A percentile compares a stretch with the other conserved stretches of the same genome.
Conservation (phyloP, 2,329 filamentous ascomycete genomes). For the Dactylellina drechsleri region DNA sequence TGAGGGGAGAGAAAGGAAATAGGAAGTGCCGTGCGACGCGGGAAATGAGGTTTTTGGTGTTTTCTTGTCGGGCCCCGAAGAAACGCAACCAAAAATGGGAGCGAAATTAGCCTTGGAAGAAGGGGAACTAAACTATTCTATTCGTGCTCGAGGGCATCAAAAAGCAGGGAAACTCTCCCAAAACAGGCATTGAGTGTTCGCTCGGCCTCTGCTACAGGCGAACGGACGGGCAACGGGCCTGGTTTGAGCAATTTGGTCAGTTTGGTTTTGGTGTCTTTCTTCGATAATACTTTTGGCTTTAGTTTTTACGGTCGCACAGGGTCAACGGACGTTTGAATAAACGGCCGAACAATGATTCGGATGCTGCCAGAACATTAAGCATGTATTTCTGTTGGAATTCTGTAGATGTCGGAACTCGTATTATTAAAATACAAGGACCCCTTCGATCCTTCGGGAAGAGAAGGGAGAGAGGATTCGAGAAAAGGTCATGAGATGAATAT, state of each 20-base stretch:
- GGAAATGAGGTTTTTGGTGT: constrained; percentile 45
- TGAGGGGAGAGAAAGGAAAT: constrained; percentile 35
- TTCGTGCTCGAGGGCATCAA: constrained; percentile 10
- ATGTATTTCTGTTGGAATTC: not conserved
- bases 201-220: not conserved
- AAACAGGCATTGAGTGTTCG: constrained; percentile 6
- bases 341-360: not conserved
- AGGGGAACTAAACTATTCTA: constrained; percentile 32
- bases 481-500: not conserved
- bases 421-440: not conserved
- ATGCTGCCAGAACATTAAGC: not conserved
- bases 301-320: not conserved
- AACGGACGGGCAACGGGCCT: too few species aligned
- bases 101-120: constrained; percentile 37
- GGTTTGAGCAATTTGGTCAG: too few species aligned
- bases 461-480: not conserved
- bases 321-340: not conserved
- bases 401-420: not conserved
- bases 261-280: too few species aligned
- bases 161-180: constrained; percentile 32
- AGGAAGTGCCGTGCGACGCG: constrained; percentile 9
- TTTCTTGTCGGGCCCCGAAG: constrained; percentile 8
- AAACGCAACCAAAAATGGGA: constrained; percentile 32
- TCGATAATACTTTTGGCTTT: too few species aligned
- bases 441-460: too few species aligned